Evolutionary conservation across 768 basidiomycete species (phyloP), one percentile per base, ranked within the genome.

Genomic region (Serendipita vermifera): DNA sequence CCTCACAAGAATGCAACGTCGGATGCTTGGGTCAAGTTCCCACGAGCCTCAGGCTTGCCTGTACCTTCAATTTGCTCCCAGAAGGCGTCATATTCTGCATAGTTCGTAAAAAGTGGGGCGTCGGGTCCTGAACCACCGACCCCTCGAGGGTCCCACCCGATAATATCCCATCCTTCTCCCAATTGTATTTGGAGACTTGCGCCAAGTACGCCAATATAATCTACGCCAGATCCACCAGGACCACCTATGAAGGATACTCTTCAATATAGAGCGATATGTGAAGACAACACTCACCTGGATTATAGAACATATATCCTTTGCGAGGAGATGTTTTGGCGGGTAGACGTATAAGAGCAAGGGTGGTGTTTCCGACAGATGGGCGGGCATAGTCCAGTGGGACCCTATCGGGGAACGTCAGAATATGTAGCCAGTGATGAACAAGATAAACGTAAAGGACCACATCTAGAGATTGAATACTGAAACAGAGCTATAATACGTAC

Each of bases 241-340:
- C 46, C 46, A 51, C 46, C 46, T 41, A 41, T 7, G 17, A 6
- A 41, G 15, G 9, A 24, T 36, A 2, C 6, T 41, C 15, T 9
- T 51, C 15, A 51, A 29, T 22, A 51, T 2, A 29, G 20, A 51
- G 9, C 11, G 11, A 51, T 5, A 22, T 51, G 15, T 26, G 5
- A 22, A 20, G 46, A 7, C 15, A 7, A 22, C 15, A 51, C 17
- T 6, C n/a, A 51, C 46, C 46, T 20, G 46, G 46, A n/a, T 51
- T 51, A 51, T 22, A 20, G 46, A 51, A 51, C 46, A 51, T 51
- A 29, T 22, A 51, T 15, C 46, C 46, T n/a, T 51, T 29, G 24
- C 15, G 6, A n/a, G 46, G 27, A 4, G 22, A 7, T 31, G 20
- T 51, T 26, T 20, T 51, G 2, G 46, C 46, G n/a, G 46, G 22